Evolutionary conservation across 768 basidiomycete genomes (phyloP).

Genomic region (Russula brevipes): DNA sequence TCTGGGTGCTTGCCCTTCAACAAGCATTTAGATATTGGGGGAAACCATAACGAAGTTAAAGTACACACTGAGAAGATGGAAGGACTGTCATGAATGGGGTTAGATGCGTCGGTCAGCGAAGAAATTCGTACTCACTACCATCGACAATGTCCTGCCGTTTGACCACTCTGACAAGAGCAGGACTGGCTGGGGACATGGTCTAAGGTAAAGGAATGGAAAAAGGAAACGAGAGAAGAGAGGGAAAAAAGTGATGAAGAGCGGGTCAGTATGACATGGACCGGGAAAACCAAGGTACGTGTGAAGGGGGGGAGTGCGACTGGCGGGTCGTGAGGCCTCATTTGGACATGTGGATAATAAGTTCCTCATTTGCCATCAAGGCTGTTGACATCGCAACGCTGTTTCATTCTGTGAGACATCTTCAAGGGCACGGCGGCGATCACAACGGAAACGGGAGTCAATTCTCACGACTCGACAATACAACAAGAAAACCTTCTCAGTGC

Average conservation of each 20-base stretch:
- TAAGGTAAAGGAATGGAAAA: slow-evolving; percentile 1
- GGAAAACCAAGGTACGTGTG: neutral
- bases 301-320: neutral
- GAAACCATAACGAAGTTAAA: neutral
- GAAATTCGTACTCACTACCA: slow-evolving; percentile 28
- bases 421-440: neutral
- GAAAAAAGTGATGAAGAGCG: neutral
- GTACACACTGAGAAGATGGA: neutral
- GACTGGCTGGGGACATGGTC: slow-evolving; percentile 13
- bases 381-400: slow-evolving; percentile 19
- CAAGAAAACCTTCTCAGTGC: neutral
- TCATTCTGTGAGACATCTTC: too few species aligned
- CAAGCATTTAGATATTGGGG: neutral
- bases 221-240: neutral
- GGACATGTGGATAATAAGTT: neutral
- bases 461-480: slow-evolving; percentile 4
- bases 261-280: neutral
- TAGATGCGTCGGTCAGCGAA: neutral
- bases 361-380: neutral
- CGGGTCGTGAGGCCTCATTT: too few species aligned
- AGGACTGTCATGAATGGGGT: neutral
- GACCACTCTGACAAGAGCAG: slow-evolving; percentile 9
- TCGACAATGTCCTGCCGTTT: slow-evolving; percentile 31
- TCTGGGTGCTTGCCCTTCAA: neutral
- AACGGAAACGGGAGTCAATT: neutral